Evolutionary conservation across 345 rosid species (phyloP), one percentile per base, ranked within the genome.

Genomic region (Populus davidiana): DNA sequence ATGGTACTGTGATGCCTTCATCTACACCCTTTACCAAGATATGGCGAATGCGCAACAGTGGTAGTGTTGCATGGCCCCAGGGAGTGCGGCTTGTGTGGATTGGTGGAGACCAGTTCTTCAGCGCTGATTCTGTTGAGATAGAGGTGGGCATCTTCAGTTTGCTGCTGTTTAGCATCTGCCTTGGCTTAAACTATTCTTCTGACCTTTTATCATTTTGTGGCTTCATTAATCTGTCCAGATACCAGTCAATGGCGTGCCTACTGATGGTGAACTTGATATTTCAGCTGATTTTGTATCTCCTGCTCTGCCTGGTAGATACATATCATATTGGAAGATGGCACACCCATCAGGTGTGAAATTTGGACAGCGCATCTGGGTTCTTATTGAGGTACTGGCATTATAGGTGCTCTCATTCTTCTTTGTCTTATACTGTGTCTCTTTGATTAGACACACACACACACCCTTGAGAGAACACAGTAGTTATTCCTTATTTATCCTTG

Each of bases 331-430:
- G 99, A 94, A 90, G 88, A 87, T 93, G 96, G 87, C 91, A 75
- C 78, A 88, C 59, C 86, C 91, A 47, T 81, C 87, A 47, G 95
- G 95, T 50, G 84, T 78, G 20, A 90, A 85, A 80, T 96, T 96
- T 72, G 99, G 98, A 70, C 99, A 96, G 71, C 97, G 94, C 68
- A 89, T 96, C 75, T 94, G 98, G 99, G 98, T 92, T 84, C 88
- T 88, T 65, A 89, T 96, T 54, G 90, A 88, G 88, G 99, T 96
- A 81, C 27, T 67, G 66, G 36, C 23, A 31, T 69, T 43, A 35
- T 27, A 5, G 33, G 14, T 59, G 17, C 9, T 12, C 63, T 3
- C 59, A 6, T 31, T 65, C 41, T 68, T 21, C 71, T 31, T 31
- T 6, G 25, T 17, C 39, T 33, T 33, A 16, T 18, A 65, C 14